Percentiles rank a stretch among this genome's conserved stretches.
These are phyloP conservation scores for Pythium brassicae DNA, from an alignment of 352 stramenopile species.

Conservation along the genomic window DNA sequence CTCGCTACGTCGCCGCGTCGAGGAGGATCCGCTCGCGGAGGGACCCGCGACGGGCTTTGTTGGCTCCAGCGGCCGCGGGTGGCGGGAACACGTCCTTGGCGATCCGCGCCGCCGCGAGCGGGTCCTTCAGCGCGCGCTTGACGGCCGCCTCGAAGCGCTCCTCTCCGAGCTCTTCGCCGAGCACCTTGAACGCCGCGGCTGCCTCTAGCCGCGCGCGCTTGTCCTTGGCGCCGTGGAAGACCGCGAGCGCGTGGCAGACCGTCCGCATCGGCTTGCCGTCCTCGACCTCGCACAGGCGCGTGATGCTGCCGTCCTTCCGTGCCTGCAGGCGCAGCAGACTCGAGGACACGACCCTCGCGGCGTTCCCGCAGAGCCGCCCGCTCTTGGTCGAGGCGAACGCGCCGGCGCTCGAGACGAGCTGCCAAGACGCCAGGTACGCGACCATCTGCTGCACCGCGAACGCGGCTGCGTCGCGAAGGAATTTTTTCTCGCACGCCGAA, in stretches of 20 bases:
- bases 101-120: slow-evolving; percentile 26
- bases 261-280: slow-evolving; percentile 3
- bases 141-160: slow-evolving; percentile 27
- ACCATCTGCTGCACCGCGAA: slow-evolving; percentile 36
- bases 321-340: slow-evolving; percentile 23
- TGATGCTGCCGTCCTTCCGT: slow-evolving; percentile 5
- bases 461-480: slow-evolving; percentile 54
- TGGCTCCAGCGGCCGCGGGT: neutral
- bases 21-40: slow-evolving; percentile 32
- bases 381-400: slow-evolving; percentile 58
- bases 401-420: slow-evolving; percentile 32
- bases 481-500: slow-evolving; percentile 69
- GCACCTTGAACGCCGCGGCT: slow-evolving; percentile 29
- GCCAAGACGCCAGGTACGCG: slow-evolving; percentile 29
- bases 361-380: slow-evolving; percentile 43
- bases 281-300: neutral
- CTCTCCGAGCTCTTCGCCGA: slow-evolving; percentile 34
- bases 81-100: slow-evolving; percentile 33
- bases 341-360: slow-evolving; percentile 35
- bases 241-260: slow-evolving; percentile 35
- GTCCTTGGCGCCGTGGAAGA: slow-evolving; percentile 48
- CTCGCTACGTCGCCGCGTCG: slow-evolving; percentile 3
- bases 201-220: slow-evolving; percentile 35
- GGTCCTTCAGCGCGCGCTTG: slow-evolving; percentile 23
- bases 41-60: slow-evolving; percentile 18